phyloP scores from a whole-genome alignment of 257 asterid genomes.

The Phtheirospermum japonicum region DNA sequence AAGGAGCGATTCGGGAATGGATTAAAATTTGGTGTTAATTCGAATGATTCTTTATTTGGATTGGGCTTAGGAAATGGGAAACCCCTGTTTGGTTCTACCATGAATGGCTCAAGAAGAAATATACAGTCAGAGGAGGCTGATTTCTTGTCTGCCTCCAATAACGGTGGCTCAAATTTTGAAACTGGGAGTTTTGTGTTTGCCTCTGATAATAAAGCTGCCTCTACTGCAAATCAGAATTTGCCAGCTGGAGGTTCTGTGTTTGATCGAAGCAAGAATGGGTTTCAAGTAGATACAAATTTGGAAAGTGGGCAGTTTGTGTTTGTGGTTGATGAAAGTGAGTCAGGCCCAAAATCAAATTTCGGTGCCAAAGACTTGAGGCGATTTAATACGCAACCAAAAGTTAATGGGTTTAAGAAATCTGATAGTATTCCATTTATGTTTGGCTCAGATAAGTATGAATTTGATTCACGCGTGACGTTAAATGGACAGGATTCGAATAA shows the following conservation, averaged over 20 bases:
- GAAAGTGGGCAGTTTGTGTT: constrained; percentile 27
- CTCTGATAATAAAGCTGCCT: constrained; percentile 15
- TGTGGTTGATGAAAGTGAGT: constrained; percentile 22
- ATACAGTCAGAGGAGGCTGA: constrained; percentile 12
- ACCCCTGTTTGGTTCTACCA: constrained; percentile 30
- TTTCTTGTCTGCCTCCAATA: constrained; percentile 30
- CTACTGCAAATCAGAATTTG: constrained; percentile 1
- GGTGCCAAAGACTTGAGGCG: constrained; percentile 22
- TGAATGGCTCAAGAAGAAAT: constrained; percentile 20
- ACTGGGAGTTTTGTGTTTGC: constrained; percentile 34
- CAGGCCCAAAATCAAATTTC: constrained; percentile 17
- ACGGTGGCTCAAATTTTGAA: constrained; percentile 29
- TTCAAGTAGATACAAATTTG: constrained; percentile 13
- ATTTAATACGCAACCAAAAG: constrained; percentile 22
- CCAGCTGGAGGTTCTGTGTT: constrained; percentile 32
- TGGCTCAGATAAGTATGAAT: constrained; percentile 24
- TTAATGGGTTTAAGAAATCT: constrained; percentile 16
- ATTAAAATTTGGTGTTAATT: constrained; percentile 23
- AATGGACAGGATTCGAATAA: constrained; percentile 27
- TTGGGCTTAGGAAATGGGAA: constrained; percentile 25
- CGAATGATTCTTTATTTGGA: constrained; percentile 26
- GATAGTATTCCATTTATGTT: constrained; percentile 19
- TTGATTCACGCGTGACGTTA: constrained; percentile 29
- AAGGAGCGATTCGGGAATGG: constrained; percentile 26
- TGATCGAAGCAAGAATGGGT: constrained; percentile 29